A percentile compares a stretch with the other conserved stretches of the same genome.
These are phyloP conservation scores for Tieghemostelium lacteum DNA, from an alignment of 78 protist genomes.

Conservation along the genomic window DNA sequence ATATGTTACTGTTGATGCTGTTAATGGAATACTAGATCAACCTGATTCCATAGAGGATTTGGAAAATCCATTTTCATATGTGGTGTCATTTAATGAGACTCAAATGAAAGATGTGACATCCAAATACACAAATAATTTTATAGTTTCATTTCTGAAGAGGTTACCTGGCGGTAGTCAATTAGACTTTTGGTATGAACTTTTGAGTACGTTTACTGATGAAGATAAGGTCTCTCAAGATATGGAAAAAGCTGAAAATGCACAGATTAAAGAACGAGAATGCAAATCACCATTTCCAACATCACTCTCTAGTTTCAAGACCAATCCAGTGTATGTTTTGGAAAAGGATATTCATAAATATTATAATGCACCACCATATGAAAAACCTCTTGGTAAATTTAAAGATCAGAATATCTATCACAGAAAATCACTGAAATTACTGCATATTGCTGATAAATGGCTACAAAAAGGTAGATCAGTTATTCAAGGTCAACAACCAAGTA, in stretches of 20 bases:
- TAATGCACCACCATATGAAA: conserved; percentile 9
- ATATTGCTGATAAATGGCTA: conserved; percentile 76
- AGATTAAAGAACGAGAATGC: background rate
- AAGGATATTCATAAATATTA: conserved; percentile 61
- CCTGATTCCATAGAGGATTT: conserved; percentile 11
- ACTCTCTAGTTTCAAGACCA: conserved; percentile 24
- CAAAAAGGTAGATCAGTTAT: conserved; percentile 59
- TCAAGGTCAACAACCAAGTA: conserved; percentile 50
- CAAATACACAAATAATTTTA: conserved; percentile 49
- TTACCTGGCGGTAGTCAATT: conserved; percentile 24
- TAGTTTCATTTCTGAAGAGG: conserved; percentile 28
- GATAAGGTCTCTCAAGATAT: background rate
- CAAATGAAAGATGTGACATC: conserved; percentile 54
- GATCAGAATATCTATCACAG: conserved; percentile 18
- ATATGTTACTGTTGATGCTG: conserved; percentile 40
- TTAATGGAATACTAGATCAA: conserved; percentile 6
- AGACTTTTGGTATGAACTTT: conserved; percentile 20
- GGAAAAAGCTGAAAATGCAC: background rate
- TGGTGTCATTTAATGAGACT: background rate
- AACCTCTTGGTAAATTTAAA: conserved; percentile 58
- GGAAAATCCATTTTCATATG: conserved; percentile 48
- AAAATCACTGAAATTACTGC: background rate
- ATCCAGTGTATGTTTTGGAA: conserved; percentile 41
- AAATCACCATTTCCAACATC: conserved; percentile 22
- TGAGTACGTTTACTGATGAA: background rate